A percentile compares a stretch with the other conserved stretches of the same genome.
Conservation (phyloP, 1,284 basidiomycete species). For the Kalmanozyma brasiliensis region DNA sequence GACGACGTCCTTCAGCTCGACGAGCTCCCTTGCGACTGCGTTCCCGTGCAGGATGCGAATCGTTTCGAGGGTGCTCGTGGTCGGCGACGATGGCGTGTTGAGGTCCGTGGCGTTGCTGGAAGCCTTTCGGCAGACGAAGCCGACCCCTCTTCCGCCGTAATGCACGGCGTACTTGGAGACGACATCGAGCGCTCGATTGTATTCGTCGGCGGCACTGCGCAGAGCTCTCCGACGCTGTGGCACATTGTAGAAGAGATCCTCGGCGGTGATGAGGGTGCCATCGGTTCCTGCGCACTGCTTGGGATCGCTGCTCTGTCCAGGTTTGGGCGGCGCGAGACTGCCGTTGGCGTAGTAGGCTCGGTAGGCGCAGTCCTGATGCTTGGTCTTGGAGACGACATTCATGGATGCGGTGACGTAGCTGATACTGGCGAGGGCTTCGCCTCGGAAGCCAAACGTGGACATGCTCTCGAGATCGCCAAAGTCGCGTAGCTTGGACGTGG, state of each 20-base stretch:
- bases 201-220: slow-evolving; percentile 88
- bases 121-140: slow-evolving; percentile 75
- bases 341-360: slow-evolving; percentile 61
- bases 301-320: slow-evolving; percentile 70
- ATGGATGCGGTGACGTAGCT: slow-evolving; percentile 88
- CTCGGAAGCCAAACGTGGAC: slow-evolving; percentile 94
- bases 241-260: slow-evolving; percentile 95
- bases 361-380: slow-evolving; percentile 57
- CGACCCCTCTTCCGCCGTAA: slow-evolving; percentile 72
- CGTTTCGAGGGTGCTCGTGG: slow-evolving; percentile 76
- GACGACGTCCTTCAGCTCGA: slow-evolving; percentile 69
- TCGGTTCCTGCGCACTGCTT: slow-evolving; percentile 93
- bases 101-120: slow-evolving; percentile 73
- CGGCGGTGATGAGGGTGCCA: slow-evolving; percentile 91
- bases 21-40: slow-evolving; percentile 81
- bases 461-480: slow-evolving; percentile 89
- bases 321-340: slow-evolving; percentile 45
- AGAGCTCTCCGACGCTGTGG: slow-evolving; percentile 88
- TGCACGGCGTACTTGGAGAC: slow-evolving; percentile 85
- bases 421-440: slow-evolving; percentile 95
- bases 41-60: slow-evolving; percentile 86
- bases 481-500: slow-evolving; percentile 88
- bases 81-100: slow-evolving; percentile 76
- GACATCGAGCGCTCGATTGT: slow-evolving; percentile 88
- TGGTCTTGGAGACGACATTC: slow-evolving; percentile 82